phyloP scores from a whole-genome alignment of 331 rosid genomes.

The Stylosanthes scabra region DNA sequence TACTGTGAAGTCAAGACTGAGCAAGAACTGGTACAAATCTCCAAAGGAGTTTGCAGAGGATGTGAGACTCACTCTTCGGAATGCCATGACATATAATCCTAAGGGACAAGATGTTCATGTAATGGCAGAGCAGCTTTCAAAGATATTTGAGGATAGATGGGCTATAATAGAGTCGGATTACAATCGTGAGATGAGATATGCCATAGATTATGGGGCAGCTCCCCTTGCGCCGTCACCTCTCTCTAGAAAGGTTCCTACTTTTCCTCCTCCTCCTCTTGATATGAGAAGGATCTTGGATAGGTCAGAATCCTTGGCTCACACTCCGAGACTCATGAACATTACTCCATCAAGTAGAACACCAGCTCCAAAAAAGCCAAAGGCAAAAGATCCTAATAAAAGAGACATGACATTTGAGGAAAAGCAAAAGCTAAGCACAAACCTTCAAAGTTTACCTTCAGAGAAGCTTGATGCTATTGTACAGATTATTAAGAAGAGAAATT shows the following conservation, averaged over 20 bases:
- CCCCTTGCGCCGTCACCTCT: slow-evolving; percentile 63
- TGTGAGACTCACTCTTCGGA: slow-evolving; percentile 85
- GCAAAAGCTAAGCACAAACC: slow-evolving; percentile 86
- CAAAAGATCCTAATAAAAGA: slow-evolving; percentile 92
- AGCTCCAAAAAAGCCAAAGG: slow-evolving; percentile 95
- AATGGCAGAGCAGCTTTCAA: slow-evolving; percentile 84
- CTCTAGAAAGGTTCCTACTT: slow-evolving; percentile 66
- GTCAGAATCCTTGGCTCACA: slow-evolving; percentile 65
- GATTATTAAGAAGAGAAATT: slow-evolving; percentile 85
- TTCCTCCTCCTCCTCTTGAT: slow-evolving; percentile 76
- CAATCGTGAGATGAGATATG: slow-evolving; percentile 79
- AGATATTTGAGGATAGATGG: slow-evolving; percentile 88
- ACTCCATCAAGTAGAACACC: slow-evolving; percentile 85
- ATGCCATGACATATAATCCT: slow-evolving; percentile 96
- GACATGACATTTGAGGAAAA: slow-evolving; percentile 94
- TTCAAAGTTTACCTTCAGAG: slow-evolving; percentile 80
- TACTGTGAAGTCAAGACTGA: slow-evolving; percentile 77
- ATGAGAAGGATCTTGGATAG: slow-evolving; percentile 79
- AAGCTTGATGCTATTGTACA: slow-evolving; percentile 86
- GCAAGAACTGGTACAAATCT: slow-evolving; percentile 92
- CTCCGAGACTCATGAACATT: slow-evolving; percentile 55
- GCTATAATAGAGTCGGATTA: slow-evolving; percentile 85
- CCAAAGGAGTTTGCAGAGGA: slow-evolving; percentile 98
- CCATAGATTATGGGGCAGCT: slow-evolving; percentile 56
- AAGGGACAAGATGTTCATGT: slow-evolving; percentile 90